phyloP scores from a whole-genome alignment of 768 basidiomycete genomes.

The Brasilioporus rufonigricans region DNA sequence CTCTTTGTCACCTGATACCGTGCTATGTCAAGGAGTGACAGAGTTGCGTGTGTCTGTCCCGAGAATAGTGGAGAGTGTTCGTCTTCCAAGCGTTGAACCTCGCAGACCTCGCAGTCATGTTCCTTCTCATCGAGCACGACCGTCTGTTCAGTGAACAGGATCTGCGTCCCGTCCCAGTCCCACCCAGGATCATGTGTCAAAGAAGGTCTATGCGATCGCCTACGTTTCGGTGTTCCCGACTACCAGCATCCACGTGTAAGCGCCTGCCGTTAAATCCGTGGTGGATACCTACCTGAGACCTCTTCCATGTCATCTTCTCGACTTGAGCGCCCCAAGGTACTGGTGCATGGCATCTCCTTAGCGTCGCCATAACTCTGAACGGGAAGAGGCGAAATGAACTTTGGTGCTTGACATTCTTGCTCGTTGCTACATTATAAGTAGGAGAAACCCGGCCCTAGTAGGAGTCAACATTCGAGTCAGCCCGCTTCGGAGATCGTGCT shows the following conservation, averaged over 20 bases:
- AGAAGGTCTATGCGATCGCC: conserved; percentile 8
- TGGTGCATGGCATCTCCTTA: conserved; percentile 13
- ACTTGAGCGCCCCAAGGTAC: conserved; percentile 5
- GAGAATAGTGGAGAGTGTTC: too few species aligned
- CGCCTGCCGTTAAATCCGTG: not conserved
- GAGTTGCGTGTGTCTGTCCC: not conserved
- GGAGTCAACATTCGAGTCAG: too few species aligned
- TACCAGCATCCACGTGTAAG: conserved; percentile 4
- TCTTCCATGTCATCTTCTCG: conserved; percentile 8
- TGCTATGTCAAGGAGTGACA: conserved; percentile 12
- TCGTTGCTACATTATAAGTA: conserved; percentile 10
- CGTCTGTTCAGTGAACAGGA: conserved; percentile 3
- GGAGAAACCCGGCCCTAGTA: not conserved
- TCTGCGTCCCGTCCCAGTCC: conserved; percentile 23
- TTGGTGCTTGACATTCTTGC: not conserved
- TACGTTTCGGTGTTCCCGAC: conserved; percentile 14
- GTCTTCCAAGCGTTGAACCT: not conserved
- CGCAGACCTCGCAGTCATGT: not conserved
- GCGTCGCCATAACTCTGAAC: conserved; percentile 16
- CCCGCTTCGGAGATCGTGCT: not conserved
- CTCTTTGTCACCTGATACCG: not conserved
- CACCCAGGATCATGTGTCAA: conserved; percentile 19
- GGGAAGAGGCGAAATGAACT: not conserved
- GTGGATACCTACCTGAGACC: conserved; percentile 10
- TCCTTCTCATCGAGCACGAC: not conserved